phyloP scores from a whole-genome alignment of 352 stramenopile species.

The Globisporangium canariense region DNA sequence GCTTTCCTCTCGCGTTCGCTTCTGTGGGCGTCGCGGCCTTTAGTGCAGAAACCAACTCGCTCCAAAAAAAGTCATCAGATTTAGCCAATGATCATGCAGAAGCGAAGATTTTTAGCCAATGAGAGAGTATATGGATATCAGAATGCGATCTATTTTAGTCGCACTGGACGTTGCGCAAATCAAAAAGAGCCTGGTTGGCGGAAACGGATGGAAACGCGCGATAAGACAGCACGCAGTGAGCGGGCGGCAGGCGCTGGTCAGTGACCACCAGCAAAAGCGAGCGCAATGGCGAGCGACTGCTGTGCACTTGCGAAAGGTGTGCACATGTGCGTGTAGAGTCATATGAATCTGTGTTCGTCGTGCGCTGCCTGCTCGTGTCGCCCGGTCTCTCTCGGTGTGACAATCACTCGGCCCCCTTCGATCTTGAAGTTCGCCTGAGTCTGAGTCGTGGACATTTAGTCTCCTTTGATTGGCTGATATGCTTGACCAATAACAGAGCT shows the following conservation, averaged over 20 bases:
- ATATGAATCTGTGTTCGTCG: neutral
- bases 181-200: neutral
- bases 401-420: neutral
- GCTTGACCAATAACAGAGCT: neutral
- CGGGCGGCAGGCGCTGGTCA: neutral
- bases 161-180: conserved; percentile 2
- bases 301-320: neutral
- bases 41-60: conserved; percentile 4
- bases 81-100: neutral
- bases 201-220: conserved; percentile 9
- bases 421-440: conserved; percentile 3
- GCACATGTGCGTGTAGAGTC: neutral
- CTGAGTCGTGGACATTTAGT: neutral
- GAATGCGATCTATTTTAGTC: conserved; percentile 7
- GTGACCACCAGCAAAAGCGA: neutral
- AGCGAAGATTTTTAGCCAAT: neutral
- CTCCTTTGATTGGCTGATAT: neutral
- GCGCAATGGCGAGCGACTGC: neutral
- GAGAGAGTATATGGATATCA: neutral
- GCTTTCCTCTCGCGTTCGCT: neutral
- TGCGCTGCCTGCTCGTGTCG: neutral
- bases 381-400: neutral
- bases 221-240: neutral
- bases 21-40: conserved; percentile 2
- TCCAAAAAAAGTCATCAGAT: neutral